A percentile compares a stretch with the other conserved stretches of the same genome.
Evolutionary conservation across 1,284 basidiomycete genomes (phyloP).

Genomic region (Cryptococcus sp.): DNA sequence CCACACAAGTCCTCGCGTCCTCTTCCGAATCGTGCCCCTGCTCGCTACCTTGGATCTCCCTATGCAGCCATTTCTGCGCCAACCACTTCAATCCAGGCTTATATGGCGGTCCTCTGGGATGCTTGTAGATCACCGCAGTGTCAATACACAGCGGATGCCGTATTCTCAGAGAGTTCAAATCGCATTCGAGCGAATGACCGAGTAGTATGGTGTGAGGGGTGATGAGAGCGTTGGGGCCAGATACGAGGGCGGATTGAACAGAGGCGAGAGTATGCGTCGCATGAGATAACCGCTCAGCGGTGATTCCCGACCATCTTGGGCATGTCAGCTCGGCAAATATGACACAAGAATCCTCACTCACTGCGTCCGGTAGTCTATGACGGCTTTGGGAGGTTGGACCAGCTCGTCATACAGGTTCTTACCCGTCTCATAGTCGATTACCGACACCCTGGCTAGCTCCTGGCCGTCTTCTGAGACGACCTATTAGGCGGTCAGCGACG

Average conservation of each 20-base stretch:
- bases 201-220: slow-evolving; percentile 76
- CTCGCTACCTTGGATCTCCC: slow-evolving; percentile 73
- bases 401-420: slow-evolving; percentile 78
- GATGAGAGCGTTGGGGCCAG: slow-evolving; percentile 55
- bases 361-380: slow-evolving; percentile 85
- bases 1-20: slow-evolving; percentile 81
- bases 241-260: slow-evolving; percentile 70
- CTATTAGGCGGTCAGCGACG: slow-evolving; percentile 6
- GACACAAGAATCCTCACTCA: slow-evolving; percentile 45
- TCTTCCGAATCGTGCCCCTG: slow-evolving; percentile 89
- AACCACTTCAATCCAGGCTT: slow-evolving; percentile 92
- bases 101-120: slow-evolving; percentile 82
- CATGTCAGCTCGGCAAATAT: slow-evolving; percentile 9
- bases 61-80: slow-evolving; percentile 81
- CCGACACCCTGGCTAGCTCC: slow-evolving; percentile 77
- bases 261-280: slow-evolving; percentile 74
- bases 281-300: slow-evolving; percentile 64
- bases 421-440: slow-evolving; percentile 73
- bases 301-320: slow-evolving; percentile 84
- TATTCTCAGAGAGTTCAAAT: slow-evolving; percentile 79
- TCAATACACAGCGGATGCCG: slow-evolving; percentile 83
- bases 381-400: slow-evolving; percentile 77
- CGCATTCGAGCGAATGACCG: slow-evolving; percentile 92
- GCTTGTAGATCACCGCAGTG: slow-evolving; percentile 82
- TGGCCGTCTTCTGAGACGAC: slow-evolving; percentile 73